phyloP scores from a whole-genome alignment of 441 rosid species.

The Bocquillonia castaneifolia region DNA sequence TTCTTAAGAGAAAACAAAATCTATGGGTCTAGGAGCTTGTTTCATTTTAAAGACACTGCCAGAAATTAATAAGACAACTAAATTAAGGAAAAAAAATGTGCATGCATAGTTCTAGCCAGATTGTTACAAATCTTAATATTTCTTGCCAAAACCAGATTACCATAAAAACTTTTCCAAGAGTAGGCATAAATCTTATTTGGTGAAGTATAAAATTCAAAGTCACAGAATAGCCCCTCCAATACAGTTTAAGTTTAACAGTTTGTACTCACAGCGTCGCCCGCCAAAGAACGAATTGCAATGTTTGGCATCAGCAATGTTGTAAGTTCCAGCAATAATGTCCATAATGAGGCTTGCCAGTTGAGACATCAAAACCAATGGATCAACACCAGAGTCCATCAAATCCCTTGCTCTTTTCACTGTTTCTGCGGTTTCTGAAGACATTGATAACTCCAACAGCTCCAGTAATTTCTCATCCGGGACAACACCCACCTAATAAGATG shows the following conservation, averaged over 20 bases:
- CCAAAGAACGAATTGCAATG: constrained; percentile 46
- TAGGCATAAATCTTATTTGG: constrained; percentile 2
- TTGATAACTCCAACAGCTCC: constrained; percentile 88
- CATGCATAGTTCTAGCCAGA: background rate
- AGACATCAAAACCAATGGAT: constrained; percentile 93
- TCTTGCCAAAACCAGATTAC: background rate
- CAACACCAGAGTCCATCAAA: constrained; percentile 90
- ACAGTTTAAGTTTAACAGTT: constrained; percentile 4
- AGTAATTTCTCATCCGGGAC: constrained; percentile 88
- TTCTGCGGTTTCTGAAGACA: constrained; percentile 93
- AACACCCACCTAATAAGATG: constrained; percentile 69
- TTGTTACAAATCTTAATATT: background rate
- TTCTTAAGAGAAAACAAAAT: background rate
- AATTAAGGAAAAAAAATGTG: background rate
- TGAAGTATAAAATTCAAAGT: background rate
- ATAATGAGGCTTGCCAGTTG: constrained; percentile 94
- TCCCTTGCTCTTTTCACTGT: constrained; percentile 93
- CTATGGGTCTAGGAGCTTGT: background rate
- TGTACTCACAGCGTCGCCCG: constrained; percentile 69
- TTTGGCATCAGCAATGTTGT: constrained; percentile 47
- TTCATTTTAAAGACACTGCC: background rate
- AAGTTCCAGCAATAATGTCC: constrained; percentile 94
- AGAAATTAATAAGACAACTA: background rate
- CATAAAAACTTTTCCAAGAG: background rate
- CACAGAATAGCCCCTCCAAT: background rate